Evolutionary conservation across 2,329 filamentous ascomycete genomes (phyloP).

Genomic region (Clarireedia hainanense): DNA sequence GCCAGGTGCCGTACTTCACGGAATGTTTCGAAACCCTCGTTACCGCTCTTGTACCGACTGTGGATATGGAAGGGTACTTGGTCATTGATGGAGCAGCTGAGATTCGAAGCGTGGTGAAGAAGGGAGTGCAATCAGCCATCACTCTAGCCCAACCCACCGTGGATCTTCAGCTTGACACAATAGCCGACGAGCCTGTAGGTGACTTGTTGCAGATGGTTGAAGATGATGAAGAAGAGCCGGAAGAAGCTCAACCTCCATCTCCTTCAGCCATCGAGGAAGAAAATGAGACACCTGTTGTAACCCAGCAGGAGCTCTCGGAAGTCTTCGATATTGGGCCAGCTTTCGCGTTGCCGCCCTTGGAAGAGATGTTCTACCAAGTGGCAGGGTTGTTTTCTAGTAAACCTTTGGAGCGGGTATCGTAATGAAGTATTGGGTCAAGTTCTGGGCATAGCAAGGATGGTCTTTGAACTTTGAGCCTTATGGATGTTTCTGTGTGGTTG

Average conservation of each 20-base stretch:
- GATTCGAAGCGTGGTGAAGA: slow-evolving; percentile 55
- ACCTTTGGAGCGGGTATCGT: slow-evolving; percentile 30
- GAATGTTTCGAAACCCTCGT: slow-evolving; percentile 50
- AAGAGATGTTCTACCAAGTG: slow-evolving; percentile 70
- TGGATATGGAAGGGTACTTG: slow-evolving; percentile 63
- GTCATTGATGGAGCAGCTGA: slow-evolving; percentile 69
- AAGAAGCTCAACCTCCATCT: slow-evolving; percentile 24
- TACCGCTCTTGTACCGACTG: slow-evolving; percentile 57
- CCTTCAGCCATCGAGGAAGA: slow-evolving; percentile 37
- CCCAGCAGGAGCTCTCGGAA: slow-evolving; percentile 58
- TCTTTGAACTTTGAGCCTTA: slow-evolving; percentile 14
- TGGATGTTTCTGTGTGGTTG: slow-evolving; percentile 8
- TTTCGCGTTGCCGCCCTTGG: slow-evolving; percentile 62
- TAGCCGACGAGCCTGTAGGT: slow-evolving; percentile 22
- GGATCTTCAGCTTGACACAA: slow-evolving; percentile 31
- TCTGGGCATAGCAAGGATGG: slow-evolving; percentile 13
- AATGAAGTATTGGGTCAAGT: slow-evolving; percentile 8
- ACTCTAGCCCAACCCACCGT: slow-evolving; percentile 48
- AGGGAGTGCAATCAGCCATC: slow-evolving; percentile 45
- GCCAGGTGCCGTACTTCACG: slow-evolving; percentile 50
- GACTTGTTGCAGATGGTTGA: slow-evolving; percentile 17
- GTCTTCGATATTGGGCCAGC: slow-evolving; percentile 64
- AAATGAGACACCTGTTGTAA: slow-evolving; percentile 51
- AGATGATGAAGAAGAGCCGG: slow-evolving; percentile 30
- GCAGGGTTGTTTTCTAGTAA: slow-evolving; percentile 55